Evolutionary conservation across 1,139 yeast species (phyloP), one percentile per base, ranked within the genome.

Genomic region (Pichia sp.): DNA sequence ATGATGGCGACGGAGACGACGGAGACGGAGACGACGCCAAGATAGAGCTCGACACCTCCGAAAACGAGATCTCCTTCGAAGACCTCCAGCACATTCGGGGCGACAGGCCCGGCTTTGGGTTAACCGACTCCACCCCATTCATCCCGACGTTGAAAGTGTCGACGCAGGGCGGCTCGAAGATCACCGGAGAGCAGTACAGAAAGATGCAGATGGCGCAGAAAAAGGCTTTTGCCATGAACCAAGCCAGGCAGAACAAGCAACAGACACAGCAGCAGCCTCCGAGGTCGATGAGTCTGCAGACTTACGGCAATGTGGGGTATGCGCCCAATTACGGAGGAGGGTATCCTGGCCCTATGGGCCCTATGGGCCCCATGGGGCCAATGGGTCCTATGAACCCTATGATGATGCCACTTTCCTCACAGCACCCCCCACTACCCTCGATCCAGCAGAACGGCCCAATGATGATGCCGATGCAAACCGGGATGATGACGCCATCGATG

Each of bases 181-280:
- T 63, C 52, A 76, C 72, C 59, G 84, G 80, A 61, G 73, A 80
- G 9, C 84, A 83, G 58, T 86, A 87, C 65, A 73, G 95, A 60
- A 86, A 85, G 62, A 85, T 79, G 61, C 77, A 83, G 78, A 83
- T 84, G 54, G 83, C 81, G 12, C 85, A 83, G 67, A 85, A 83
- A 73, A 86, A 87, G 65, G 67, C 76, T 68, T 80, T 80, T 20
- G 70, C 71, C 36, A 46, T 63, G 20, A 67, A 55, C 44, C 29
- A 54, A 2, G 60, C 60, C 16, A 59, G 52, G 17, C 53, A 52
- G 45, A 33, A 48, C 9, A 45, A 54, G 17, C 50, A 43, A 8
- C 46, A 52, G 31, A 30, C 31, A 38, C 48, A 47, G 29, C 49
- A 46, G 27, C 53, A 51, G 36, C 49, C 71, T 50, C 81, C 83